Evolutionary conservation across 306 rosid species (phyloP).

Genomic region (Castanospermum australe): DNA sequence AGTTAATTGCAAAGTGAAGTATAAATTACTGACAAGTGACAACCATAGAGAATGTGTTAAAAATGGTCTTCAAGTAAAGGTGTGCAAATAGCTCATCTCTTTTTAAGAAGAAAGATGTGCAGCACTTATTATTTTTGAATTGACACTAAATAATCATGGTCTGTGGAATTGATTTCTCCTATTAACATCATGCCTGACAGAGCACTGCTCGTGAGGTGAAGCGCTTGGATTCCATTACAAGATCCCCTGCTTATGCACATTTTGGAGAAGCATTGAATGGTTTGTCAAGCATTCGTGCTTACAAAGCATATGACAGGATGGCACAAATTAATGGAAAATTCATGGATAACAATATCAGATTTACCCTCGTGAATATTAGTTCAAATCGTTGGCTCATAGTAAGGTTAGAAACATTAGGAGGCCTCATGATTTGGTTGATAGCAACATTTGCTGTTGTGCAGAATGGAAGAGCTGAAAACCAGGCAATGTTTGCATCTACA

Average conservation of each 20-base stretch:
- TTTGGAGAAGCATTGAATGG: conserved; percentile 94
- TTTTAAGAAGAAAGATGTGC: neutral
- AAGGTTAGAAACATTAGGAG: conserved; percentile 80
- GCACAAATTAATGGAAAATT: conserved; percentile 66
- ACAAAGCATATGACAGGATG: conserved; percentile 81
- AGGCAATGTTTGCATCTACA: conserved; percentile 62
- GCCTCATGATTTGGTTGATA: conserved; percentile 82
- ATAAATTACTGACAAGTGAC: neutral
- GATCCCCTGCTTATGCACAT: conserved; percentile 92
- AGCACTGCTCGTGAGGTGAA: conserved; percentile 85
- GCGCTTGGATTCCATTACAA: conserved; percentile 80
- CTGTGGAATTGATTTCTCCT: conserved; percentile 12
- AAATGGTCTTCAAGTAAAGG: neutral
- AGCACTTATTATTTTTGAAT: neutral
- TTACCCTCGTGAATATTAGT: conserved; percentile 57
- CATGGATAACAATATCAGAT: conserved; percentile 86
- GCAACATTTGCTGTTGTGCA: conserved; percentile 90
- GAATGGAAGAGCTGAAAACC: conserved; percentile 58
- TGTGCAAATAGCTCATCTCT: neutral
- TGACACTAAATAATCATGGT: neutral
- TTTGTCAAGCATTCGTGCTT: conserved; percentile 73
- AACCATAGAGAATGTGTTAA: neutral
- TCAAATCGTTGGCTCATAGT: conserved; percentile 74
- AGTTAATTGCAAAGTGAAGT: neutral
- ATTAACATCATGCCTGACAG: conserved; percentile 32